Evolutionary conservation across 495 filamentous ascomycete species (phyloP).

Genomic region (Penicillium daleae): DNA sequence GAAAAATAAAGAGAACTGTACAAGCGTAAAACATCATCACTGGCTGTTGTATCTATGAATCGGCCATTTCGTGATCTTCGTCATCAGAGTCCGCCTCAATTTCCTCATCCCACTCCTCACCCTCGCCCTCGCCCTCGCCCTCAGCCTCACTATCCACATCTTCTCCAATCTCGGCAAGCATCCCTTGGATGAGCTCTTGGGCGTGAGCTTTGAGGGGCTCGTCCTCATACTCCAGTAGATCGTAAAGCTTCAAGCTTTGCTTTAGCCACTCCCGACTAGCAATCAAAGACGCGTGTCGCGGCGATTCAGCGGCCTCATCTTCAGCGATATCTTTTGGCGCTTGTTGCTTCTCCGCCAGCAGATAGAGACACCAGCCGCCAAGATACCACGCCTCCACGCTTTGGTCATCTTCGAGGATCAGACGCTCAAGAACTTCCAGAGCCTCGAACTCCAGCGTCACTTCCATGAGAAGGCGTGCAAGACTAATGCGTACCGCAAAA

Average conservation of each 20-base stretch:
- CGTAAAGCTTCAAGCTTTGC: constrained; percentile 53
- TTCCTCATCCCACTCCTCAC: constrained; percentile 48
- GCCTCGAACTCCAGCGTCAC: constrained; percentile 83
- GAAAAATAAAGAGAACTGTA: constrained; percentile 30
- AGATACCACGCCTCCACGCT: constrained; percentile 97
- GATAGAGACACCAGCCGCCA: constrained; percentile 86
- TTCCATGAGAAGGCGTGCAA: constrained; percentile 87
- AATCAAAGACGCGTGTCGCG: constrained; percentile 45
- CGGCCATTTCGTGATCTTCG: constrained; percentile 55
- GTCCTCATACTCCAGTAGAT: constrained; percentile 54
- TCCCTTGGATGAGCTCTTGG: constrained; percentile 59
- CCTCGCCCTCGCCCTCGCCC: constrained; percentile 38
- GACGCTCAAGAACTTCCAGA: constrained; percentile 77
- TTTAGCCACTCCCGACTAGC: constrained; percentile 59
- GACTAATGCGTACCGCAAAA: constrained; percentile 80
- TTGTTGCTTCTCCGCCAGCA: constrained; percentile 70
- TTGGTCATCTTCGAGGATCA: constrained; percentile 86
- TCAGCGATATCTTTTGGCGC: constrained; percentile 44
- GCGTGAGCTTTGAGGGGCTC: constrained; percentile 56
- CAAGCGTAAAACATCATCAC: constrained; percentile 20
- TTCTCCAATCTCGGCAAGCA: constrained; percentile 59
- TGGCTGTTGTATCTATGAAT: constrained; percentile 37
- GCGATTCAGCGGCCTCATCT: constrained; percentile 34
- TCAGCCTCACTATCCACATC: constrained; percentile 52
- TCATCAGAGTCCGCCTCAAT: constrained; percentile 49